Evolutionary conservation across 495 filamentous ascomycete genomes (phyloP), one percentile per base, ranked within the genome.

Genomic region (Neurospora pannonica): DNA sequence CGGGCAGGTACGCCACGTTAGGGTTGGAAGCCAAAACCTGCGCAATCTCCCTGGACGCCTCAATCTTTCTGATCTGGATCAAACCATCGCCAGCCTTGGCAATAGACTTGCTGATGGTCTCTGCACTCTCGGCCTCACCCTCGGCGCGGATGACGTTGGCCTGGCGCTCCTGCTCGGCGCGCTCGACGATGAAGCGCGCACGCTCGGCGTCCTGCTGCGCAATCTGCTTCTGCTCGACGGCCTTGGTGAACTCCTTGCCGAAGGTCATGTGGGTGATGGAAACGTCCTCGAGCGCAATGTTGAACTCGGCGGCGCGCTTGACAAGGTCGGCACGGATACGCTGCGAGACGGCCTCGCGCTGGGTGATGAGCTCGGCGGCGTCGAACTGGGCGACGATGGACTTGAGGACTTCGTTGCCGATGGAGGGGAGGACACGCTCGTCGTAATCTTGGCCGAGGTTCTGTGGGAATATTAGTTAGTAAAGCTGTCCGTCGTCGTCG

Each of bases 241-340:
- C 96, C 76, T 90, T 90, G 74, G 96, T 99, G 90, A 99, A 99
- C 86, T 99, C 96, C 86, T 94, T 95, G 73, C 96, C 96, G 84
- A 99, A 99, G 72, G 96, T 98, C 96, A 99, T 98, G 90, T 99
- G 96, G 54, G 96, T 99, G 87, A 99, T 99, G 78, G 93, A 97
- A 74, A 99, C 96, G 79, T 99, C 96, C 84, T 99, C 96, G 54
- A 99, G 92, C 39, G 93, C 92, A 83, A 99, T 99, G 87, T 99
- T 98, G 90, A 99, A 99, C 83, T 99, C 97, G 70, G 89, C 81
- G n/a, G 96, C 96, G 71, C 96, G 95, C 88, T 94, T 95, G 82
- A 97, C 90, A 40, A 99, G 92, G 84, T 99, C 96, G 77, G 90
- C 87, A 70, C 94, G 94, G 89, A 99, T 99, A 77, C 94, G 93